Evolutionary conservation across 345 rosid species (phyloP).

Genomic region (Euclidium syriacum): DNA sequence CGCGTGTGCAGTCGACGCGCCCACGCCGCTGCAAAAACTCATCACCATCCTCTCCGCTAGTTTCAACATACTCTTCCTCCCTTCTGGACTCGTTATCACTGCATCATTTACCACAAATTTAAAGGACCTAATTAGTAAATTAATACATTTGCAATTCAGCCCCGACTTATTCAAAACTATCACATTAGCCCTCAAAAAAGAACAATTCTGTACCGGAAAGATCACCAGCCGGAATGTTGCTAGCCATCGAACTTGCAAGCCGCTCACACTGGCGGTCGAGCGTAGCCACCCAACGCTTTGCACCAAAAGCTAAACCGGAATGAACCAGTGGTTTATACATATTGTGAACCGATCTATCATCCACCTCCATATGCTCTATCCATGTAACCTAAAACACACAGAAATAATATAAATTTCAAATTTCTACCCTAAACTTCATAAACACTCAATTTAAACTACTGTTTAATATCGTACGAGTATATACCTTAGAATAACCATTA

Average conservation of each 20-base stretch:
- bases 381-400: conserved; percentile 54
- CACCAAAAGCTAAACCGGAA: conserved; percentile 81
- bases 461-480: not conserved
- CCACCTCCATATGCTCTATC: conserved; percentile 91
- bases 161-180: not conserved
- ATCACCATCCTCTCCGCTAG: conserved; percentile 94
- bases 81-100: conserved; percentile 81
- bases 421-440: not conserved
- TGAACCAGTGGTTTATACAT: conserved; percentile 58
- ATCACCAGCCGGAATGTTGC: conserved; percentile 78
- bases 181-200: not conserved
- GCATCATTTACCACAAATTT: not conserved
- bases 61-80: conserved; percentile 94
- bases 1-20: conserved; percentile 89
- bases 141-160: not conserved
- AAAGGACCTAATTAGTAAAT: conserved; percentile 11
- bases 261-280: conserved; percentile 91
- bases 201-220: conserved; percentile 53
- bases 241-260: conserved; percentile 87
- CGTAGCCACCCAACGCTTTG: conserved; percentile 88
- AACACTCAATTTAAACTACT: not conserved
- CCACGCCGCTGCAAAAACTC: conserved; percentile 87
- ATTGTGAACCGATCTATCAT: conserved; percentile 67
- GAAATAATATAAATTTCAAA: not conserved
- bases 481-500: conserved; percentile 94